Conservation (phyloP, 2,329 filamentous ascomycete genomes). For the Fusarium duplospermum region DNA sequence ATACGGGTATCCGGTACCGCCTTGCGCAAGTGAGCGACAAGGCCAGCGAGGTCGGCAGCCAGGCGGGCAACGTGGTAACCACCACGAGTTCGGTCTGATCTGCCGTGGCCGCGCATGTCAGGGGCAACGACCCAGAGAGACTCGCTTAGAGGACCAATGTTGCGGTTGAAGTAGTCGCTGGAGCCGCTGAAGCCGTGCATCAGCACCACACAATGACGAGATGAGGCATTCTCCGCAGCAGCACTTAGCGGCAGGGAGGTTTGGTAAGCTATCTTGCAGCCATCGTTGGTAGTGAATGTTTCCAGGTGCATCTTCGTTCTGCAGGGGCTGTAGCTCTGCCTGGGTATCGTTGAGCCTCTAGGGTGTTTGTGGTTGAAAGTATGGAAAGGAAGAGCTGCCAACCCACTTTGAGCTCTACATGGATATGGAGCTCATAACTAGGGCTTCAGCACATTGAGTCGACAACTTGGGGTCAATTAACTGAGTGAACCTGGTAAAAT, state of each 20-base stretch:
- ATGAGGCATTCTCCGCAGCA: constrained; percentile 1
- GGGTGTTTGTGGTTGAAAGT: not conserved
- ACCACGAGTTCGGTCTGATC: constrained; percentile 36
- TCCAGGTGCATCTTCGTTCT: constrained; percentile 32
- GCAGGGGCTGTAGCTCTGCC: not conserved
- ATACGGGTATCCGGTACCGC: constrained; percentile 27
- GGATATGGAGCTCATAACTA: not conserved
- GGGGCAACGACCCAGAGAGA: constrained; percentile 41
- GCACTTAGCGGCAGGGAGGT: constrained; percentile 35
- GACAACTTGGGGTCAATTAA: not conserved
- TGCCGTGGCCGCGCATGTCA: constrained; percentile 44
- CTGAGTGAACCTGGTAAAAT: not conserved
- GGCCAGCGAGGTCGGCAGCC: constrained; percentile 36
- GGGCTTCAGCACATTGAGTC: not conserved
- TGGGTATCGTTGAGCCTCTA: not conserved
- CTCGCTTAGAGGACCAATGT: constrained; percentile 33
- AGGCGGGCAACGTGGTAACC: constrained; percentile 44
- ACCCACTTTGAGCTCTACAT: not conserved
- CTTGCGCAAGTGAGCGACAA: constrained; percentile 36
- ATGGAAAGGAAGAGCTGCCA: not conserved
- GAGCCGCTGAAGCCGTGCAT: constrained; percentile 47
- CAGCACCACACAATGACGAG: constrained; percentile 37
- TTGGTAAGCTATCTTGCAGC: constrained; percentile 40
- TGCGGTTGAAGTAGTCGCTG: constrained; percentile 43
- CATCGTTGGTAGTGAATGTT: constrained; percentile 36